Evolutionary conservation across 306 rosid species (phyloP), one percentile per base, ranked within the genome.

Genomic region (Quercus variabilis): DNA sequence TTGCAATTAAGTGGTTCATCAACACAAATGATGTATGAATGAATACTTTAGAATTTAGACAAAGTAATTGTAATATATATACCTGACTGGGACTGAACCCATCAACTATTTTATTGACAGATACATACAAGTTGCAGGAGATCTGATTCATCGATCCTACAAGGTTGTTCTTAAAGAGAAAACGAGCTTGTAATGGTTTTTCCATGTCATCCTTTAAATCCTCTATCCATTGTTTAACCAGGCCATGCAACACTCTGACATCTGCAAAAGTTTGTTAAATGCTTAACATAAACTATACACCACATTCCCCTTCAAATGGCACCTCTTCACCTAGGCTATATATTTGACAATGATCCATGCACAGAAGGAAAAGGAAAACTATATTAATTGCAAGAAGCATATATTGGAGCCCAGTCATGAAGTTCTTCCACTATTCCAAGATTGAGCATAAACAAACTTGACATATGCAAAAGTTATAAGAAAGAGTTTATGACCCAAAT

Each of bases 151-250:
- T 83, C 59, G 93, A 86, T 75, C 80, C 89, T 67, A 82, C 55
- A 54, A 90, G 84, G 80, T 78, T 75, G 70, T 71, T 80, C 74
- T 89, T 85, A 81, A 92, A 90, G 81, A 75, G 56, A 78, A 92
- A 84, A 78, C 90, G 80, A 51, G 93, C 93, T 83, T 76, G 69
- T 56, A 90, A 55, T 21, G 91, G 90, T 86, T 89, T 88, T 23
- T 89, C 87, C 79, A 62, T 76, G 80, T 92, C 93, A 78, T 87
- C 93, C 84, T 86, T 85, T 79, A 92, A 75, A 76, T 84, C 85
- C 67, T 85, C 90, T 73, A 90, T 72, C 94, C 97, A 92, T 69
- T 82, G 85, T 67, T 84, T 87, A 51, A 90, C 91, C 74, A 92
- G 81, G 83, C 86, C 67, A 77, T 85, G 92, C 84, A 90, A 83